phyloP scores from a whole-genome alignment of 495 filamentous ascomycete genomes.

The Astrocystis sublimbata region DNA sequence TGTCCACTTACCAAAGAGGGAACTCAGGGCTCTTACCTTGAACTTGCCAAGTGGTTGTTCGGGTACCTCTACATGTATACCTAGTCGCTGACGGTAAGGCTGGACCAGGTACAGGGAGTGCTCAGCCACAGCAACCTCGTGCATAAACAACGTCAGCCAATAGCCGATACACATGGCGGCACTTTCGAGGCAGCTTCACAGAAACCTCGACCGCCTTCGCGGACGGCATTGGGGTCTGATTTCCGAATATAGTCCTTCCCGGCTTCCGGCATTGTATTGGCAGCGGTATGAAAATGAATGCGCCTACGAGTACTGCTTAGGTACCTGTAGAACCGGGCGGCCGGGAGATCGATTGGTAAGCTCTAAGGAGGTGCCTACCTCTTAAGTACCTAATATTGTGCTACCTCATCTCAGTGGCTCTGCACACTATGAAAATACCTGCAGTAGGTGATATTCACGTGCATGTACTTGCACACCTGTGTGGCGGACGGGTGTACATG shows the following conservation, averaged over 20 bases:
- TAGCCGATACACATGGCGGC: neutral
- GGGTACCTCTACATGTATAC: neutral
- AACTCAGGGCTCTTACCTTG: neutral
- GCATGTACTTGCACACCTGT: too few relatives aligned
- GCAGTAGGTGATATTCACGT: too few relatives aligned
- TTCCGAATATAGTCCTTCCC: neutral
- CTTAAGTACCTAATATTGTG: too few relatives aligned
- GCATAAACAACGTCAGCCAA: conserved; percentile 3
- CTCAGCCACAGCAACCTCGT: conserved; percentile 15
- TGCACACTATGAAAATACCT: too few relatives aligned
- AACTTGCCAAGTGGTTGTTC: neutral
- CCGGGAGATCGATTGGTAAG: too few relatives aligned
- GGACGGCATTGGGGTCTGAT: conserved; percentile 11
- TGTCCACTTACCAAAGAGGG: neutral
- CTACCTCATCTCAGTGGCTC: too few relatives aligned
- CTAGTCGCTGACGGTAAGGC: neutral
- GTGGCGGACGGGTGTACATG: too few relatives aligned
- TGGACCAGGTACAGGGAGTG: conserved; percentile 8
- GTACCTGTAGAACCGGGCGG: too few relatives aligned
- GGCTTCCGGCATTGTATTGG: neutral
- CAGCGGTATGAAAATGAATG: too few relatives aligned
- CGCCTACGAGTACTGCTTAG: too few relatives aligned
- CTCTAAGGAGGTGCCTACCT: too few relatives aligned
- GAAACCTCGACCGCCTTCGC: neutral
- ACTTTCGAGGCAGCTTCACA: neutral